Evolutionary conservation across 2,329 filamentous ascomycete species (phyloP).

Genomic region (Neospermospora avenae): DNA sequence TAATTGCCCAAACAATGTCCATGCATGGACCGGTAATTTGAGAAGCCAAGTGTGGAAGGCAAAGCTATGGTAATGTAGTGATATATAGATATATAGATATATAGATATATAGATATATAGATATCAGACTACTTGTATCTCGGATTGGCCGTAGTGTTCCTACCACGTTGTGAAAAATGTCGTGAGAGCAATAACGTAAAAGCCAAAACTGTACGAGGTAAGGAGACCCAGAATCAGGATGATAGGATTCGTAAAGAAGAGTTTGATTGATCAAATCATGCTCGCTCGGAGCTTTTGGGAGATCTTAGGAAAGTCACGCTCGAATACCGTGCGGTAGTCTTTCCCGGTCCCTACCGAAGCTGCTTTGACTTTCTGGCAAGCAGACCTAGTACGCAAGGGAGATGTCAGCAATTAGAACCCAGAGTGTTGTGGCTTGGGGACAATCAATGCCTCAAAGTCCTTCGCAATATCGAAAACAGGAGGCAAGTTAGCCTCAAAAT

Average conservation of each 20-base stretch:
- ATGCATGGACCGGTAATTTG: slow-evolving; percentile 34
- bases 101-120: too few relatives aligned
- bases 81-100: too few relatives aligned
- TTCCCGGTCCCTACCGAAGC: slow-evolving; percentile 46
- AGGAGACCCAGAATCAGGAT: slow-evolving; percentile 49
- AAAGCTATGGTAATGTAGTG: slow-evolving; percentile 46
- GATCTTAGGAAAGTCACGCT: slow-evolving; percentile 34
- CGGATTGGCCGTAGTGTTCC: slow-evolving; percentile 49
- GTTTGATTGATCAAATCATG: slow-evolving; percentile 41
- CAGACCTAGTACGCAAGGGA: slow-evolving; percentile 31
- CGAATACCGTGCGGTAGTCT: slow-evolving; percentile 39
- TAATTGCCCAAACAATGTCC: slow-evolving; percentile 20
- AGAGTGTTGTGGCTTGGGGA: too few relatives aligned
- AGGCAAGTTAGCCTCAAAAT: too few relatives aligned
- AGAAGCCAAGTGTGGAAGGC: slow-evolving; percentile 40
- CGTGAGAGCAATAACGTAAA: slow-evolving; percentile 52
- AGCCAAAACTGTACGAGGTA: slow-evolving; percentile 47
- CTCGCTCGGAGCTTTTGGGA: slow-evolving; percentile 34
- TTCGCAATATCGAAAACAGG: too few relatives aligned
- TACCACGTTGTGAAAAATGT: slow-evolving; percentile 58
- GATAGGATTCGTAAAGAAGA: slow-evolving; percentile 50
- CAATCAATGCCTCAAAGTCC: too few relatives aligned
- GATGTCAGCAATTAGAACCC: too few relatives aligned
- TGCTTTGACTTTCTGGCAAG: slow-evolving; percentile 44
- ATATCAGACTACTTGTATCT: slow-evolving; percentile 51